Base-by-base conservation (phyloP, 805 yeast genomes). In the Cyberlindnera amylophila region DNA sequence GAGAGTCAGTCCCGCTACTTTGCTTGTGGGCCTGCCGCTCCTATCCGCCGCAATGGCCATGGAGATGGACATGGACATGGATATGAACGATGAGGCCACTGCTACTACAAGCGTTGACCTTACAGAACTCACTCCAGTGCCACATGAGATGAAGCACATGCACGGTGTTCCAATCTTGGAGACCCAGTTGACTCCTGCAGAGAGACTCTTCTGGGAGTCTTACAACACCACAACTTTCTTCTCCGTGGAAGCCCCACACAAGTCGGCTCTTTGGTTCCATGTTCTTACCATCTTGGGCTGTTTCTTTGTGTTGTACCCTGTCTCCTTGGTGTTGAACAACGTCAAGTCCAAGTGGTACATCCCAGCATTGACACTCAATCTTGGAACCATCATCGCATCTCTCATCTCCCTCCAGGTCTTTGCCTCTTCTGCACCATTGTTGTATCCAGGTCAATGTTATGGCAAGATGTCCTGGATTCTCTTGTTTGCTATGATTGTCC, bases 371-470 rank as follows among this genome's bases (percentile, higher is more conserved):
- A 62, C 79, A 1, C 51, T 74, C 5, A 82, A 86, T 59, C 59
- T 75, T 6, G 57, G 59, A 0, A 50, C 73, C 5, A 62, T 75
- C 5, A 33, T 78, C 4, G 55, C 74, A 0, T 78, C 93, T 1
- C 62, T 84, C 41, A 47, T 79, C 13, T 62, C 74, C 15, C 75
- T 81, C 53, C 71, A 76, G 38, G 63, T 81, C 9, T 87, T 81
- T 56, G 73, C 77, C 32, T 60, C 67, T 4, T 67, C 82, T 14
- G 81, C 80, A 18, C 83, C 86, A 0, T 70, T 74, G 42, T 66
- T 87, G 53, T 91, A 87, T 59, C 96, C 96, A 1, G 70, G 74
- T 32, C 86, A 86, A 58, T 82, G 84, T 1, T 89, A 89, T 62
- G 65, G 76, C 12, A 75, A 72, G 54, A 79, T 86, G 78, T 73